phyloP scores from a whole-genome alignment of 1,139 yeast genomes.

The Yamadazyma dendronema region DNA sequence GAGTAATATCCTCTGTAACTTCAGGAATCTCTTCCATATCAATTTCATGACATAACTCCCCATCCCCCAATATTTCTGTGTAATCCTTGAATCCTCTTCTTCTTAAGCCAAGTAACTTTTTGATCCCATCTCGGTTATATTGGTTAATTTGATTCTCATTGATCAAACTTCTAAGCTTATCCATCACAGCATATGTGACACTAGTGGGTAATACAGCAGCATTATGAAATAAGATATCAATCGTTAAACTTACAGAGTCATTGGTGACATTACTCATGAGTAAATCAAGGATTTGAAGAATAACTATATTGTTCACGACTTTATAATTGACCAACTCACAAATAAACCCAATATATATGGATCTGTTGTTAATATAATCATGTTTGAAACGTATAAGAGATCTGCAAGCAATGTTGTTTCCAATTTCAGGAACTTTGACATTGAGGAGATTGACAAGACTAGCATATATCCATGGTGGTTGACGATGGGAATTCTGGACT shows the following conservation, averaged over 20 bases:
- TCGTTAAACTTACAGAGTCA: constrained; percentile 31
- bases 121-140: constrained; percentile 49
- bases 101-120: constrained; percentile 51
- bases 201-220: constrained; percentile 23
- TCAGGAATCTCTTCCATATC: constrained; percentile 50
- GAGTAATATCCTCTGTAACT: constrained; percentile 44
- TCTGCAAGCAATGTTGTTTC: constrained; percentile 55
- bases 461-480: constrained; percentile 52
- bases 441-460: constrained; percentile 60
- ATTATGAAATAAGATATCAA: constrained; percentile 23
- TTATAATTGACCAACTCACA: constrained; percentile 65
- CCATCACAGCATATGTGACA: constrained; percentile 52
- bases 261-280: constrained; percentile 54
- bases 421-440: constrained; percentile 68
- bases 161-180: constrained; percentile 56
- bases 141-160: constrained; percentile 52
- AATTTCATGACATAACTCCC: constrained; percentile 56
- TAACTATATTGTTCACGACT: constrained; percentile 62
- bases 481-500: constrained; percentile 20
- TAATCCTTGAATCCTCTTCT: constrained; percentile 45
- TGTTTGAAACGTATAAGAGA: constrained; percentile 60
- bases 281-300: constrained; percentile 62
- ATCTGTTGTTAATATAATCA: constrained; percentile 45
- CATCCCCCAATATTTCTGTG: constrained; percentile 57
- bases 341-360: constrained; percentile 51